Base-by-base conservation (phyloP, 495 filamentous ascomycete species). In the Talaromyces proteolyticus region DNA sequence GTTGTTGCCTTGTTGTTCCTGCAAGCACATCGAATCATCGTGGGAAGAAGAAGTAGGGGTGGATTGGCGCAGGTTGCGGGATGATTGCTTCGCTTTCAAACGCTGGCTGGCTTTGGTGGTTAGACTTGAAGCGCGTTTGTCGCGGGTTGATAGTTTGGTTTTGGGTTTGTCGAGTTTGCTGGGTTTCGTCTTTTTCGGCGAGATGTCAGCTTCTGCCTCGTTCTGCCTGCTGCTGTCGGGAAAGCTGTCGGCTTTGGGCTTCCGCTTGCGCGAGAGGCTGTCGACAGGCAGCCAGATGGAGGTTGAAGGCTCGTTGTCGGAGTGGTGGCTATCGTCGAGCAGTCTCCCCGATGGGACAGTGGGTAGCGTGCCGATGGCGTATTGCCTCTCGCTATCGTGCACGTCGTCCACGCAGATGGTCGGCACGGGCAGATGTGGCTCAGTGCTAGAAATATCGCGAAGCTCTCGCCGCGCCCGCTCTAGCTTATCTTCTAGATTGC, bases 401-500 rank as follows among this genome's bases (percentile, higher is more conserved):
- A 65, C 64, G 44, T 69, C 65, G 23, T 63, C 62, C 22, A 63
- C 29, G 34, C 58, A 63, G 19, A 65, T 26, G 16, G 61, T 50
- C 26, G 64, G 61, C 1, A 63, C 53, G 18, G 63, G 29, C 23
- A 12, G 19, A 6, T 21, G 16, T 7, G 12, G 38, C 29, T 67
- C 60, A 14, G 74, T 72, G 38, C 73, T 70, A 29, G 67, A 68
- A 12, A 74, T 66, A 3, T 73, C 64, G 41, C 70, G 64, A n/a
- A 87, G 70, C 57, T 88, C 75, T 17, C 72, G 73, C 14, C 82
- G 75, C 3, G 82, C 81, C 25, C 65, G 63, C 11, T 78, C 64
- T 3, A 87, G 68, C 60, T 86, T 85, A 21, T 68, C 61, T 54
- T 88, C 83, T 1, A 87, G 70, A 57, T 86, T 75, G 58, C 81